These are phyloP conservation scores for Diplodia corticola DNA, from an alignment of 2,329 filamentous ascomycete genomes.

Conservation along the genomic window DNA sequence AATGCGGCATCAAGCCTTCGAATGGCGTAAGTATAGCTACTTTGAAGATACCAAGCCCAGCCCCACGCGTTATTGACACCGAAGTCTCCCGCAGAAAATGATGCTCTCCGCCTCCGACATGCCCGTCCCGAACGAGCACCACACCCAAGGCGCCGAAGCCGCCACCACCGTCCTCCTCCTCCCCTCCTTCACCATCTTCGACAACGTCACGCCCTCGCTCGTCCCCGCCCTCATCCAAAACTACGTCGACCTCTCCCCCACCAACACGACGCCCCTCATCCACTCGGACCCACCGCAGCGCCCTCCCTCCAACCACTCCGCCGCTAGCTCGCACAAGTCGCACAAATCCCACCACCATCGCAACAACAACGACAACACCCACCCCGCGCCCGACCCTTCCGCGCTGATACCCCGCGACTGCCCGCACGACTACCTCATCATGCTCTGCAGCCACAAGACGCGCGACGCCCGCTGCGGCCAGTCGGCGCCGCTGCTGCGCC, in stretches of 20 bases:
- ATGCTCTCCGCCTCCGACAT: conserved; percentile 95
- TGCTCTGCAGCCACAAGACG: conserved; percentile 93
- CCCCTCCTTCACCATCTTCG: conserved; percentile 78
- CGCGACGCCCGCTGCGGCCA: conserved; percentile 93
- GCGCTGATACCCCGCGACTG: conserved; percentile 67
- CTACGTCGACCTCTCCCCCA: conserved; percentile 71
- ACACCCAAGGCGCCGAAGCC: conserved; percentile 41
- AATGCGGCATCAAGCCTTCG: conserved; percentile 56
- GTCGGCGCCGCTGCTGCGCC: conserved; percentile 82
- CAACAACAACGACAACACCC: conserved; percentile 24
- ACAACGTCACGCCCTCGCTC: conserved; percentile 75
- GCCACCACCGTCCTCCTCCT: conserved; percentile 76
- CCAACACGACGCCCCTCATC: conserved; percentile 65
- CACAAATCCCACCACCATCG: conserved; percentile 25
- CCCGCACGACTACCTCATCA: conserved; percentile 81
- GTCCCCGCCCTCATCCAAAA: conserved; percentile 70
- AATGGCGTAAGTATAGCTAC: conserved; percentile 62
- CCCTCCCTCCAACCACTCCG: conserved; percentile 14
- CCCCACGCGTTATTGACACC: neutral
- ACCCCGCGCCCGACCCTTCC: conserved; percentile 48
- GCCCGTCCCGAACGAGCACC: conserved; percentile 68
- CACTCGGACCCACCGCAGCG: conserved; percentile 33
- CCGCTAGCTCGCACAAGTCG: conserved; percentile 30
- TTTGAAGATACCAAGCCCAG: neutral
- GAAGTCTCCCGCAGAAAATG: conserved; percentile 59